Base-by-base conservation (phyloP, 192 early-diverging fungal genomes). In the Ambispora gerdemannii region DNA sequence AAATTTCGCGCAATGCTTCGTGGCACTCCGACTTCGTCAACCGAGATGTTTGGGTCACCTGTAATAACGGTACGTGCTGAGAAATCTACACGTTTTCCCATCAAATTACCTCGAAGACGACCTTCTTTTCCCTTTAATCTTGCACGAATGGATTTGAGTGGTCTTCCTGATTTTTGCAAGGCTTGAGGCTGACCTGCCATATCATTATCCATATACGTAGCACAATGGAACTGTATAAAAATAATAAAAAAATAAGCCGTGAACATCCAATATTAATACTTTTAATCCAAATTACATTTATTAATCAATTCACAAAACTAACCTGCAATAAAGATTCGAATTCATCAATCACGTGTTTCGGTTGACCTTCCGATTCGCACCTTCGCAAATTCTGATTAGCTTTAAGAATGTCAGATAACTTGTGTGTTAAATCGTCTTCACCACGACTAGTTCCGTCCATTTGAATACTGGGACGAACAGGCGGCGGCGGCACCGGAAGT, bases 31-130 rank as follows among this genome's bases (percentile, higher is more conserved):
- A 99, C 97, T 79, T 99, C 90, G 79, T 99, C 97, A 47, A 99
- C 90, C n/a, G 89, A 90, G 47, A 99, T 81, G 76, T 97, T 96
- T 22, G 97, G 95, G 75, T 99, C 97, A 67, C 97, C 97, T 6
- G 97, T 99, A 79, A 99, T 97, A 53, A 99, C 97, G 3, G 95
- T 99, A 81, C 97, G 92, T 0, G 97, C 96, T 30, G 95, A 97
- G 79, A 98, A 99, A 79, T 98, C 97, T 1, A 99, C 96, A 81
- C 97, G 93, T 78, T 99, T 99, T 61, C 97, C 97, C 97, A 99
- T 99, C 80, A 99, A 81, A 78, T 99, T 99, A 63, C 95, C 95
- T 82, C 97, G 94, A 67, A 99, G 81, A 75, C 97, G 92, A 55
- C 95, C 97, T 79, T 99, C 97, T 79, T 99, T 99, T 61, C 97